These are phyloP conservation scores for Lactarius pseudohatsudake DNA, from an alignment of 768 basidiomycete genomes.

Conservation along the genomic window DNA sequence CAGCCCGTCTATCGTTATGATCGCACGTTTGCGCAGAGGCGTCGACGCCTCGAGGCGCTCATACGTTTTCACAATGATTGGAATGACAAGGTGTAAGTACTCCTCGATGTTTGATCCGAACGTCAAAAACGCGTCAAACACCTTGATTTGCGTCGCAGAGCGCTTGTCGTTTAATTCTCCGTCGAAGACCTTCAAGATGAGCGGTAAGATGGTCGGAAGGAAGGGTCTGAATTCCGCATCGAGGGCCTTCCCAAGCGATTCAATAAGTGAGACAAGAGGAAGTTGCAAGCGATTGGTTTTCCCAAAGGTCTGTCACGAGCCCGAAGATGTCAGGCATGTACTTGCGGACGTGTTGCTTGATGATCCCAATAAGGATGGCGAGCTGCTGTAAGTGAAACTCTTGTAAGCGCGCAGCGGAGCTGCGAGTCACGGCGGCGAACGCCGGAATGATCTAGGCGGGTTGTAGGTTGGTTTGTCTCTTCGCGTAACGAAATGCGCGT, in stretches of 20 bases:
- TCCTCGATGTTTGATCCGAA: slow-evolving; percentile 98
- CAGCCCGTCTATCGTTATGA: slow-evolving; percentile 87
- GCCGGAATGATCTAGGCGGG: slow-evolving; percentile 83
- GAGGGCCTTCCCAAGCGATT: slow-evolving; percentile 88
- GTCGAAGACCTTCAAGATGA: slow-evolving; percentile 88
- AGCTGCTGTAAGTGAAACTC: slow-evolving; percentile 95
- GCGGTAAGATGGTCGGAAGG: slow-evolving; percentile 84
- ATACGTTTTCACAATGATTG: slow-evolving; percentile 88
- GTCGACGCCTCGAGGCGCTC: slow-evolving; percentile 77
- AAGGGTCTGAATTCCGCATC: slow-evolving; percentile 98
- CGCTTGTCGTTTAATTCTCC: slow-evolving; percentile 82
- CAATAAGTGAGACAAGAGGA: slow-evolving; percentile 89
- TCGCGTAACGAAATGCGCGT: slow-evolving; percentile 17
- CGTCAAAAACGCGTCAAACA: slow-evolving; percentile 91
- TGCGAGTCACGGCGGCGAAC: slow-evolving; percentile 84
- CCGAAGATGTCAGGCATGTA: slow-evolving; percentile 83
- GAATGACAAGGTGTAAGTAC: slow-evolving; percentile 94
- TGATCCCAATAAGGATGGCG: slow-evolving; percentile 91
- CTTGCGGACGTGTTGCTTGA: slow-evolving; percentile 95
- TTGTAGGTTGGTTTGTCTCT: not conserved
- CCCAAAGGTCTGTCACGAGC: slow-evolving; percentile 90
- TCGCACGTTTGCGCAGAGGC: slow-evolving; percentile 79
- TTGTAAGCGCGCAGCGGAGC: slow-evolving; percentile 77
- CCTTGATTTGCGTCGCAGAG: slow-evolving; percentile 77
- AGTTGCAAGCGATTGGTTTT: slow-evolving; percentile 81